A percentile compares a stretch with the other conserved stretches of the same genome.
Evolutionary conservation across 148 eudicot species (phyloP).

Genomic region (Camellia japonica): DNA sequence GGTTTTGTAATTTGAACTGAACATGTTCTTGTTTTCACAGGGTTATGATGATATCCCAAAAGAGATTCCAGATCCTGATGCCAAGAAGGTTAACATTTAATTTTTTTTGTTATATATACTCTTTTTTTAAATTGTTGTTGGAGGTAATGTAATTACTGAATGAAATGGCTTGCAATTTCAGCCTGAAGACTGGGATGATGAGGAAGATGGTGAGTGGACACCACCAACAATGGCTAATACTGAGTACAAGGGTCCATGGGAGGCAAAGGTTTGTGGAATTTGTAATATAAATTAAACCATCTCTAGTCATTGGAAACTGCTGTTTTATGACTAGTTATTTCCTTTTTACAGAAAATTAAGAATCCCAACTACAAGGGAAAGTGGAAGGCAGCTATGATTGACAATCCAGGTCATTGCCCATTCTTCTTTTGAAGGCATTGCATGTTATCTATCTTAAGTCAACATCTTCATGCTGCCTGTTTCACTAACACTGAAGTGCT

Average conservation of each 20-base stretch:
- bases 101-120: constrained; percentile 1
- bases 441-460: neutral
- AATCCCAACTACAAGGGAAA: constrained; percentile 95
- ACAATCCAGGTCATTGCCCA: constrained; percentile 76
- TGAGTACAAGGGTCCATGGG: constrained; percentile 99
- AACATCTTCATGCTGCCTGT: neutral
- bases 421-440: constrained; percentile 13
- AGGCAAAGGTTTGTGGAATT: constrained; percentile 61
- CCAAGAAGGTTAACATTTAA: constrained; percentile 64
- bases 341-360: constrained; percentile 77
- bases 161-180: constrained; percentile 28
- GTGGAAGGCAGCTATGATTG: constrained; percentile 98
- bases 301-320: neutral
- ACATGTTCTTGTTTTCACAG: constrained; percentile 21
- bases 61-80: constrained; percentile 89
- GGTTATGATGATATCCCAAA: constrained; percentile 96
- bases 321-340: constrained; percentile 1
- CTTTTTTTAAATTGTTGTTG: neutral
- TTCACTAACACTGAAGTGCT: constrained; percentile 4
- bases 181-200: constrained; percentile 99
- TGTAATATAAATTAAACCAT: neutral
- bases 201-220: constrained; percentile 99
- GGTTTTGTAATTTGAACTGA: neutral
- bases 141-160: constrained; percentile 10
- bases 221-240: constrained; percentile 90